Conservation (phyloP, 2,329 filamentous ascomycete species). For the Allantophomopsis cytisporea region DNA sequence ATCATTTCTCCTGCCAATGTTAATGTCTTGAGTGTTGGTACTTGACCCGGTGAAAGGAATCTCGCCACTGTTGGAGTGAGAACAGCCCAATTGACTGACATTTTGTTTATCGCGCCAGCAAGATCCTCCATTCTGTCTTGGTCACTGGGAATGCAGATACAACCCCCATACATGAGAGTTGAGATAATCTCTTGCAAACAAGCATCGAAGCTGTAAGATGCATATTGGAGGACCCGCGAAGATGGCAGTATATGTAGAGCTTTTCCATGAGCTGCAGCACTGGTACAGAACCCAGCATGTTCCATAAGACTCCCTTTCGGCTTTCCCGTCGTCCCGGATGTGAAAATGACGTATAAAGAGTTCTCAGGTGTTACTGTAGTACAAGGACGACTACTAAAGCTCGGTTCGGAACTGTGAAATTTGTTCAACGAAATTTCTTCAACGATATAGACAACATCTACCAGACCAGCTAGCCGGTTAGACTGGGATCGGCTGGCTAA, state of each 20-base stretch:
- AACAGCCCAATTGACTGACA: neutral
- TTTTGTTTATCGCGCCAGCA: conserved; percentile 2
- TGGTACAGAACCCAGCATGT: conserved; percentile 1
- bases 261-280: neutral
- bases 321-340: conserved; percentile 1
- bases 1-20: conserved; percentile 2
- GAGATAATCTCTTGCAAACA: conserved; percentile 5
- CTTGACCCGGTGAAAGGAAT: neutral
- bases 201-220: conserved; percentile 7
- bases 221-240: conserved; percentile 3
- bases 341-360: conserved; percentile 1
- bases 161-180: conserved; percentile 4
- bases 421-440: neutral
- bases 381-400: too few species aligned
- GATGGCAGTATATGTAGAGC: neutral
- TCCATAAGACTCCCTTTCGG: conserved; percentile 1
- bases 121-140: conserved; percentile 2
- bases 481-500: neutral
- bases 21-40: conserved; percentile 2
- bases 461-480: neutral
- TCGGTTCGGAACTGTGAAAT: too few species aligned
- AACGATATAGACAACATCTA: neutral
- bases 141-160: conserved; percentile 4
- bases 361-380: neutral
- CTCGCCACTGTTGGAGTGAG: conserved; percentile 4